A percentile compares a stretch with the other conserved stretches of the same genome.
Evolutionary conservation across 1,139 yeast genomes (phyloP).

Genomic region (Debaryomyces fabryi): DNA sequence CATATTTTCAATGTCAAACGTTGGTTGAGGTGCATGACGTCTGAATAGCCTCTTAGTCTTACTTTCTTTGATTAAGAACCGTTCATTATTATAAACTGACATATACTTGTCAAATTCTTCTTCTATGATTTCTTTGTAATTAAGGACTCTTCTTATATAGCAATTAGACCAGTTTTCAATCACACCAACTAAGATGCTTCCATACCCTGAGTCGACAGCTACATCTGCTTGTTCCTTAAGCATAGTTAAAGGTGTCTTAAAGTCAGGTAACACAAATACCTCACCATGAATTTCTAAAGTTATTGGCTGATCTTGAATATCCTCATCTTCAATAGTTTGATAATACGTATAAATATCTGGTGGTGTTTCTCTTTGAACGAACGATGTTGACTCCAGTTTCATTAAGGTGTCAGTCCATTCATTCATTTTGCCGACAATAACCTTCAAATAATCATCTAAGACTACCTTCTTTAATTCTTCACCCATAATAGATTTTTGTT

Average conservation of each 20-base stretch:
- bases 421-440: conserved; percentile 69
- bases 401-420: conserved; percentile 80
- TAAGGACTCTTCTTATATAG: conserved; percentile 60
- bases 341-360: conserved; percentile 60
- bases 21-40: conserved; percentile 27
- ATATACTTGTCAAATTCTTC: conserved; percentile 56
- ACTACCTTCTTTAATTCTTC: conserved; percentile 64
- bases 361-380: conserved; percentile 62
- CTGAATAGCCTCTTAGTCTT: conserved; percentile 51
- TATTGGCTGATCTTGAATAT: conserved; percentile 58
- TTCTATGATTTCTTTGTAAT: conserved; percentile 60
- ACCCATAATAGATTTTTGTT: conserved; percentile 61
- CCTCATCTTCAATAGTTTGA: conserved; percentile 47
- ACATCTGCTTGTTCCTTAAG: conserved; percentile 91
- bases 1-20: conserved; percentile 43
- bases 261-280: conserved; percentile 62
- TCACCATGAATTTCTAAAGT: conserved; percentile 66
- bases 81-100: conserved; percentile 46
- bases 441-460: conserved; percentile 71
- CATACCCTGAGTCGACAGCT: conserved; percentile 86
- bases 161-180: conserved; percentile 71
- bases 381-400: conserved; percentile 62
- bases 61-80: conserved; percentile 40
- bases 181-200: conserved; percentile 81
- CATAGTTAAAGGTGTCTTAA: conserved; percentile 64